phyloP scores from a whole-genome alignment of 257 asterid species.

The Solanum infundibuliforme region DNA sequence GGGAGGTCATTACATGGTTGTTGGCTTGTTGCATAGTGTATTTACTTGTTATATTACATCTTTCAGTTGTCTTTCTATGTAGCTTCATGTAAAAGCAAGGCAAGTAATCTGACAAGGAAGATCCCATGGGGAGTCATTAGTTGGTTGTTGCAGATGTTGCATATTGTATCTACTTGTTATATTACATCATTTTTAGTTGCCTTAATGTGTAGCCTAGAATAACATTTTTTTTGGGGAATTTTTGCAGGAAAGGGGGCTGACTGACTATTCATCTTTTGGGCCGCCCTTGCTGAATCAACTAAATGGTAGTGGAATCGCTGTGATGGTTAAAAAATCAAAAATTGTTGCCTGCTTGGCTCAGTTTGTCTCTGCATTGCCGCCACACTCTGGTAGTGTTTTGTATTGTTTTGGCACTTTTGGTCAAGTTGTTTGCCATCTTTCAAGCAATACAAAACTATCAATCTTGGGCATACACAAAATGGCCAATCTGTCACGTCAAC shows the following conservation, averaged over 20 bases:
- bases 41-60: no score
- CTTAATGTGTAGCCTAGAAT: background rate
- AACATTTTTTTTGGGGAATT: background rate
- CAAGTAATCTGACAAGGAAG: background rate
- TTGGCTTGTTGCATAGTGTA: no score
- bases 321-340: slow-evolving; percentile 44
- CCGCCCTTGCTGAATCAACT: slow-evolving; percentile 68
- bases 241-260: slow-evolving; percentile 51
- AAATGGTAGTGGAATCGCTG: slow-evolving; percentile 56
- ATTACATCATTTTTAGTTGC: background rate
- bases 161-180: background rate
- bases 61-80: background rate
- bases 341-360: slow-evolving; percentile 63
- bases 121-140: background rate
- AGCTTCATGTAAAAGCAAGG: background rate
- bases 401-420: slow-evolving; percentile 61
- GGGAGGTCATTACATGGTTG: background rate
- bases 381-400: slow-evolving; percentile 14
- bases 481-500: slow-evolving; percentile 28
- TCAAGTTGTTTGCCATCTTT: slow-evolving; percentile 50
- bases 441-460: slow-evolving; percentile 59
- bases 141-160: background rate
- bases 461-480: slow-evolving; percentile 51
- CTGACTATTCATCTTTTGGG: slow-evolving; percentile 58
- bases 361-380: slow-evolving; percentile 32